Evolutionary conservation across 306 rosid species (phyloP), one percentile per base, ranked within the genome.

Genomic region (Pyrus pyrifolia): DNA sequence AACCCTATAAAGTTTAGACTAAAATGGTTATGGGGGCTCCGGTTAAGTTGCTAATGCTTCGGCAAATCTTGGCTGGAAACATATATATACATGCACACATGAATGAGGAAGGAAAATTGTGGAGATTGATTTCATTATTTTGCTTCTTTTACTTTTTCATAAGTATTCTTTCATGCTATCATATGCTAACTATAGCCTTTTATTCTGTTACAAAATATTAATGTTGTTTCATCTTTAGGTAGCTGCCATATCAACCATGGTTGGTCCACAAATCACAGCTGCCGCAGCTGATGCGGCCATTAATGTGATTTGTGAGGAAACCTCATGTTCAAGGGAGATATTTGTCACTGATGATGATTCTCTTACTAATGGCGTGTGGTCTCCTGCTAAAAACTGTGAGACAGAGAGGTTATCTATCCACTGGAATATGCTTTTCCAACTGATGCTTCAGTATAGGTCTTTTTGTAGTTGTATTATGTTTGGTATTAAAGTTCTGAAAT

Each of bases 241-340:
- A 82, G 93, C 96, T 78, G 87, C 81, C 69, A 79, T 95, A 7
- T 84, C 99, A 78, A 78, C 86, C 62, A 84, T 85, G 90, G 97
- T 91, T 68, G 96, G 90, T 68, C 96, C 97, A 71, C 89, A 85
- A 69, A 85, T 92, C 69, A 73, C 97, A 29, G 93, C 90, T 73
- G 93, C 96, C 22, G 97, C 97, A 58, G 97, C 98, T 64, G 88
- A 84, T 78, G 98, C 98, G 79, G 89, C 97, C 42, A 77, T 89
- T 76, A 76, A 81, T 68, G 89, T 90, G 40, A 87, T 95, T 55
- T 89, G 97, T 84, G 92, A 92, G 46, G 97, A 95, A 77, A 84
- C 82, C 79, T 76, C 66, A 72, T 88, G 80, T 79, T 86, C 97
- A 49, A 83, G 85, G 86, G 98, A 90, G 70, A 87, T 91, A 81